These are phyloP conservation scores for Metschnikowia drakensbergensis DNA, from an alignment of 805 yeast species.

Conservation along the genomic window DNA sequence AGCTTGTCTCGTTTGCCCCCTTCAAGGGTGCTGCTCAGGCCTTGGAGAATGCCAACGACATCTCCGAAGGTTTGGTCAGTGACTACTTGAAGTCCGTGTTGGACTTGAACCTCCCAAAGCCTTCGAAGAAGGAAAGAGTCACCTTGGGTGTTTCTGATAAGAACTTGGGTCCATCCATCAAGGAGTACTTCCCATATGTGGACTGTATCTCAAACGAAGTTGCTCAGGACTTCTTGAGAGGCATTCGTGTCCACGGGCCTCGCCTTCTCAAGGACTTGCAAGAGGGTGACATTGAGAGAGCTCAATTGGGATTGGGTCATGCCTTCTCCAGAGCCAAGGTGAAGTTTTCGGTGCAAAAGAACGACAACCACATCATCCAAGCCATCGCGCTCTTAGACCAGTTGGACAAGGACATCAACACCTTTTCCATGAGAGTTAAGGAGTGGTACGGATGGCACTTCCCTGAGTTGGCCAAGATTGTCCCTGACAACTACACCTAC, in stretches of 20 bases:
- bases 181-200: conserved; percentile 82
- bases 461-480: conserved; percentile 93
- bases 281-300: conserved; percentile 94
- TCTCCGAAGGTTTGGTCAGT: conserved; percentile 93
- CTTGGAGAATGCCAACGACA: conserved; percentile 94
- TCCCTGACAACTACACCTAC: conserved; percentile 81
- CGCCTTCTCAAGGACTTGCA: conserved; percentile 88
- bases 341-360: conserved; percentile 97
- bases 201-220: conserved; percentile 90
- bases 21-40: conserved; percentile 99
- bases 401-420: conserved; percentile 96
- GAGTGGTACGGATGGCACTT: conserved; percentile 99
- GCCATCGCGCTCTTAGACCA: conserved; percentile 97
- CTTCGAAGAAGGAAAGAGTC: conserved; percentile 61
- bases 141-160: conserved; percentile 88
- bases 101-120: conserved; percentile 87
- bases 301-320: conserved; percentile 97
- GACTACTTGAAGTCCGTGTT: conserved; percentile 86
- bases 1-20: conserved; percentile 93
- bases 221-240: conserved; percentile 93
- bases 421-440: conserved; percentile 94
- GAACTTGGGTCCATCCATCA: conserved; percentile 94
- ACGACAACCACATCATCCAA: conserved; percentile 98
- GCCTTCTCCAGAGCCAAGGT: conserved; percentile 99
- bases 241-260: conserved; percentile 84